Evolutionary conservation across 768 basidiomycete genomes (phyloP).

Genomic region (Boletus reticuloceps): DNA sequence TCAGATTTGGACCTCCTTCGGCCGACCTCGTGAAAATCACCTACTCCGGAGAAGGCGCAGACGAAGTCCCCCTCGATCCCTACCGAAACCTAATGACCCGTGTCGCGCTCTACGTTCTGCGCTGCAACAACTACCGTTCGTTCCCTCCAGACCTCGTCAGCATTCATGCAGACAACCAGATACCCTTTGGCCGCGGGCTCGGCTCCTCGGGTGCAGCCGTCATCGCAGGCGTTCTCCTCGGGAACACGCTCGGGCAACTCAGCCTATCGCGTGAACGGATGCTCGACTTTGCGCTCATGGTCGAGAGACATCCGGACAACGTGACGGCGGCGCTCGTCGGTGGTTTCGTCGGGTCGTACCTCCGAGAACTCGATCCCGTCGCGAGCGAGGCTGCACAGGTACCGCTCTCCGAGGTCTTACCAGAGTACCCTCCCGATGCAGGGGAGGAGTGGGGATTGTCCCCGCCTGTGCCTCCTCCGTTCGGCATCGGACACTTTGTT

Average conservation of each 20-base stretch:
- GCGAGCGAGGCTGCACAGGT: constrained; percentile 86
- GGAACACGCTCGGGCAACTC: constrained; percentile 76
- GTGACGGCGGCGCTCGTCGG: constrained; percentile 97
- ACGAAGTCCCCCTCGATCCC: constrained; percentile 88
- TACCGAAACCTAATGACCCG: constrained; percentile 98
- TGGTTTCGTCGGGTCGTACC: constrained; percentile 95
- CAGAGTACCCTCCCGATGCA: constrained; percentile 92
- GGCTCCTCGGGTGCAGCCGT: constrained; percentile 99
- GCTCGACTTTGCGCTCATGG: constrained; percentile 97
- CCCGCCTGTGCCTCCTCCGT: constrained; percentile 87
- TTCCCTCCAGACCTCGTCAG: constrained; percentile 70
- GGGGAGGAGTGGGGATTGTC: constrained; percentile 87
- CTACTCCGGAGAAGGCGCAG: constrained; percentile 86
- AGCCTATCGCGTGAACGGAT: constrained; percentile 66
- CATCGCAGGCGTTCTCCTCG: constrained; percentile 92
- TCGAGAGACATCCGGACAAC: constrained; percentile 98
- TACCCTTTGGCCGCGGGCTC: constrained; percentile 96
- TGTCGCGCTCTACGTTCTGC: constrained; percentile 96
- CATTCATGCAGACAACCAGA: constrained; percentile 86
- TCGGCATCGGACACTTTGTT: constrained; percentile 92
- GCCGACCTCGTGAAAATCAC: constrained; percentile 58
- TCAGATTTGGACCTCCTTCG: constrained; percentile 42
- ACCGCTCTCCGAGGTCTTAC: constrained; percentile 92
- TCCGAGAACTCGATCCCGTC: constrained; percentile 80
- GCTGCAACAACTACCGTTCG: constrained; percentile 70